Evolutionary conservation across 2,329 filamentous ascomycete genomes (phyloP), one percentile per base, ranked within the genome.

Genomic region (Apiospora koreana): DNA sequence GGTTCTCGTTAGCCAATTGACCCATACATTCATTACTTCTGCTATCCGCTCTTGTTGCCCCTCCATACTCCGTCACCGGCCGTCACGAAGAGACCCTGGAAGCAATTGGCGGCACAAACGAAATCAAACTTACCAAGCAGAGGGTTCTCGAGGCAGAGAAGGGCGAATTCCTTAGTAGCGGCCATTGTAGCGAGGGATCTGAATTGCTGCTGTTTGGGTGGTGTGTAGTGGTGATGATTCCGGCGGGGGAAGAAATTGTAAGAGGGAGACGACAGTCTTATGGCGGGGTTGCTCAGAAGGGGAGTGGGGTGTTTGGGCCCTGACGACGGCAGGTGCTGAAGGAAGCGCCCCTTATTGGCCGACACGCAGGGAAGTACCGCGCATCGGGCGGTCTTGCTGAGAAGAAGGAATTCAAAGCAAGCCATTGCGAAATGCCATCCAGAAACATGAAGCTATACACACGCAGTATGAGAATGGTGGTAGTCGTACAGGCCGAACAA

Each of bases 101-200:
- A 43, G 48, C 65, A 72, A 68, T 46, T 42, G 68, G 41, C 48
- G 10, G 62, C 48, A 68, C 54, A n/a, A 18, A 58, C 50, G 28
- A 31, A 18, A 21, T 9, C 50, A 6, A 65, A 83, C 88, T 76
- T 85, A 95, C 93, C 95, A 78, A 99, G 93, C 78, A 99, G 91
- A 82, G 96, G 96, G 85, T 99, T 99, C 92, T 98, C 96, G 79
- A 99, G 86, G 84, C 93, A 96, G 80, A 98, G 88, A 79, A 99
- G 92, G 83, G 93, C 88, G 86, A 92, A 98, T 83, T 94, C 92
- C 85, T 94, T 92, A 77, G 83, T 80, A 76, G 91, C 82, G 80
- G 93, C 87, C 94, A 97, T 97, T 74, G 79, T 85, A 78, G 73
- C 78, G 25, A 69, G 68, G 68, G 67, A 67, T 74, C 45, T 72